Base-by-base conservation (phyloP, 2,329 filamentous ascomycete genomes). In the Ceratocystis alfenasii region DNA sequence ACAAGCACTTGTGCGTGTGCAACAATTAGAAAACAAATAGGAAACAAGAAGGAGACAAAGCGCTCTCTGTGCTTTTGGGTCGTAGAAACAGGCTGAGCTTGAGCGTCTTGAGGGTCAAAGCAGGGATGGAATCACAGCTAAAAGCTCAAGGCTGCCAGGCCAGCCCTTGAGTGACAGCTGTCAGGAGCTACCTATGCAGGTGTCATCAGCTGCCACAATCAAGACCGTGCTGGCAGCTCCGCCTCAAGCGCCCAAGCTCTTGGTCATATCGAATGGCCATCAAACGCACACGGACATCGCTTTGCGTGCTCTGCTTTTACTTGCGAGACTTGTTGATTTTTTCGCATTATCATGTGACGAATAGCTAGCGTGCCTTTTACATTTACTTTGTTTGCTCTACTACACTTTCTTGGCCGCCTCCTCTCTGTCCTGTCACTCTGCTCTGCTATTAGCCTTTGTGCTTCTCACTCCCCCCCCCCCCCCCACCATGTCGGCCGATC, bases 291-390 rank as follows among this genome's bases (percentile, higher is more conserved):
- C 46, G 12, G n/a, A 25, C 46, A 50, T 20, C 17, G 22, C 48
- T 22, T 46, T 46, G 30, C 62, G 17, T 48, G 28, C 62, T 63
- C 46, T 10, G n/a, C 36, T 41, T 22, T 48, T 64, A 20, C 22
- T 25, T n/a, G 20, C 36, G 46, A 36, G 44, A 22, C 64, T 53
- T 22, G 28, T 44, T 28, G 15, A 22, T 62, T 65, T 28, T 50
- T 57, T 60, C 28, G 50, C 61, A 61, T 53, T 65, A 57, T 30
- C 64, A 65, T 65, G 64, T 65, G 57, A 65, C 28, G 46, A 44
- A 20, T 22, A 53, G n/a, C 2, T 15, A 36, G 25, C 30, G 8
- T 5, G 25, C 8, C 55, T 36, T 22, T 15, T 36, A 20, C 55
- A 36, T 36, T 59, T 57, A 41, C 57, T 22, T 53, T 55, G 28